Conservation (phyloP, 306 rosid species). For the Sophora flavescens region DNA sequence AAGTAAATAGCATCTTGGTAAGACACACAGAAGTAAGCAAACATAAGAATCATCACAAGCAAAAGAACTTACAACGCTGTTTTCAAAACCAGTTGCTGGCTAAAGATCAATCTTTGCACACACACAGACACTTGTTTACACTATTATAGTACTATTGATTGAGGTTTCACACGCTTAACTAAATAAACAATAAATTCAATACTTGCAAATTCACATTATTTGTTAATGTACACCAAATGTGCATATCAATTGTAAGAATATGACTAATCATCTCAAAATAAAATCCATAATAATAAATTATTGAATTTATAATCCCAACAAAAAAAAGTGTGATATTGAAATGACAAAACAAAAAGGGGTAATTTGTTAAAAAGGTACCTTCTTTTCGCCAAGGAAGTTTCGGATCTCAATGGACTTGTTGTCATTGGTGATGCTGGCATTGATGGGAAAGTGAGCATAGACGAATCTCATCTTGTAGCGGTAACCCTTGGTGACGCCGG, state of each 20-base stretch:
- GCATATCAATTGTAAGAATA: not conserved
- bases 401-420: constrained; percentile 73
- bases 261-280: not conserved
- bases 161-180: not conserved
- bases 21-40: too few species aligned
- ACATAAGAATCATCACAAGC: not conserved
- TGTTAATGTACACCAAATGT: not conserved
- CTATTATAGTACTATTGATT: too few species aligned
- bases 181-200: not conserved
- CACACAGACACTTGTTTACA: too few species aligned
- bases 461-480: constrained; percentile 92
- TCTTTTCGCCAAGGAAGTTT: constrained; percentile 79
- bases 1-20: not conserved
- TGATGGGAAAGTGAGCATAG: constrained; percentile 84
- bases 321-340: not conserved
- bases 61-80: not conserved
- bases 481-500: constrained; percentile 86
- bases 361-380: constrained; percentile 42
- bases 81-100: not conserved
- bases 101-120: not conserved
- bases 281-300: not conserved
- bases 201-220: not conserved
- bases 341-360: not conserved
- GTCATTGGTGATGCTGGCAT: constrained; percentile 66
- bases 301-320: not conserved